A percentile compares a stretch with the other conserved stretches of the same genome.
Conservation (phyloP, 352 stramenopile species). For the Phytophthora brassicae region DNA sequence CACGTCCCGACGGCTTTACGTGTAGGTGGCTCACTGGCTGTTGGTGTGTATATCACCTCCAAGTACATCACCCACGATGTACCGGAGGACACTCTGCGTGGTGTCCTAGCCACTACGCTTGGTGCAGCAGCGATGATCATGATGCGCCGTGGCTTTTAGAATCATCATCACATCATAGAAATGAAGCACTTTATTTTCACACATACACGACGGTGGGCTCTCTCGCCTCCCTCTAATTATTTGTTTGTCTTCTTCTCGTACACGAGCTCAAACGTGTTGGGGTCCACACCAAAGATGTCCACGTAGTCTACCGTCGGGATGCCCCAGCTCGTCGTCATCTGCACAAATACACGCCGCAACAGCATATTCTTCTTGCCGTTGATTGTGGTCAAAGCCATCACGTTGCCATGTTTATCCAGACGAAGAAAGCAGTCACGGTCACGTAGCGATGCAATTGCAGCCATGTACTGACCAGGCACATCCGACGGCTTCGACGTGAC, state of each 20-base stretch:
- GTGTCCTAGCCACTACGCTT: slow-evolving; percentile 72
- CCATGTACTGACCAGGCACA: slow-evolving; percentile 43
- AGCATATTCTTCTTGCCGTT: slow-evolving; percentile 61
- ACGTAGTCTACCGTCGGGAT: slow-evolving; percentile 83
- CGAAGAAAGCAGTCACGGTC: slow-evolving; percentile 66
- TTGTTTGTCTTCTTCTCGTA: slow-evolving; percentile 89
- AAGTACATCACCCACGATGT: slow-evolving; percentile 84
- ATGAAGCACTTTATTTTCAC: slow-evolving; percentile 26
- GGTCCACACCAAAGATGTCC: slow-evolving; percentile 80
- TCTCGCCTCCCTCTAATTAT: slow-evolving; percentile 32
- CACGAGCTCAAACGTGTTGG: slow-evolving; percentile 51
- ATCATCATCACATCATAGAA: slow-evolving; percentile 2
- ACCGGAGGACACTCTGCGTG: slow-evolving; percentile 71
- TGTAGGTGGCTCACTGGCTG: slow-evolving; percentile 64
- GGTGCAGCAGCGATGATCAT: slow-evolving; percentile 73
- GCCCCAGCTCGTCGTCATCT: slow-evolving; percentile 82
- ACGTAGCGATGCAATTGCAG: slow-evolving; percentile 63
- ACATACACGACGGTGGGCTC: slow-evolving; percentile 20
- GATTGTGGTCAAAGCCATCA: slow-evolving; percentile 73
- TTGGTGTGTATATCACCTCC: slow-evolving; percentile 74
- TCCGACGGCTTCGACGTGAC: slow-evolving; percentile 46
- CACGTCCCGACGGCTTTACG: slow-evolving; percentile 71
- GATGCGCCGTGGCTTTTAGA: slow-evolving; percentile 74
- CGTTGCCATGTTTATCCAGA: slow-evolving; percentile 55
- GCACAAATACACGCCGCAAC: slow-evolving; percentile 78